Evolutionary conservation across 2,329 filamentous ascomycete species (phyloP), one percentile per base, ranked within the genome.

Genomic region (Penicillium frequentans): DNA sequence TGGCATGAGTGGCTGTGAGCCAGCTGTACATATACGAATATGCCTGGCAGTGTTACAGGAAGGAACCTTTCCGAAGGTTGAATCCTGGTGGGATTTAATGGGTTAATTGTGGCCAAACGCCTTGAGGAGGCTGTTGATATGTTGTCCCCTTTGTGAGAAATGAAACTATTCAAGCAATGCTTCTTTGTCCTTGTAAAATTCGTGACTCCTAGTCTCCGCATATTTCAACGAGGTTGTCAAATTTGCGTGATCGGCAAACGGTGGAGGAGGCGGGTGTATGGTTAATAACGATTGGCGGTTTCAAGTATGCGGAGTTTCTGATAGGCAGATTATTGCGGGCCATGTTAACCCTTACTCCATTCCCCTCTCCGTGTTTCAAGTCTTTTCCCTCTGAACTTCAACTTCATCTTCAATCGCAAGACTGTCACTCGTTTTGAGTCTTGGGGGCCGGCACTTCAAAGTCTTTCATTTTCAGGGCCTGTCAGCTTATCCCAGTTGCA

Each of bases 11-110:
- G 64, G 54, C 62, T 54, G 56, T 66, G 66, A 23, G 33, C 48
- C 70, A 67, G 61, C 67, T 72, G 70, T 73, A 73, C 70, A 73
- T 73, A 72, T 37, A 61, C 60, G 57, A 57, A 26, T 48, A 63
- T 50, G 53, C 59, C 60, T 58, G 59, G 52, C 45, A 52, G 61
- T 62, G 61, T 59, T 60, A 58, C 58, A 59, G 52, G 59, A 50
- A 55, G 54, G 39, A 23, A 59, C 37, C 37, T 24, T 44, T 47
- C 52, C 55, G 49, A 52, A 35, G 27, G 35, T 51, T 55, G 48
- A 33, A 37, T 47, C 43, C 55, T 63, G 53, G 49, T 49, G 61
- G 63, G 61, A 55, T 61, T 58, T 68, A 66, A 65, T 70, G 60
- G 57, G 63, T 50, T 50, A 53, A 45, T 53, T 60, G 56, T 62